These are phyloP conservation scores for Pichia paraexigua DNA, from an alignment of 805 yeast genomes.

Conservation along the genomic window DNA sequence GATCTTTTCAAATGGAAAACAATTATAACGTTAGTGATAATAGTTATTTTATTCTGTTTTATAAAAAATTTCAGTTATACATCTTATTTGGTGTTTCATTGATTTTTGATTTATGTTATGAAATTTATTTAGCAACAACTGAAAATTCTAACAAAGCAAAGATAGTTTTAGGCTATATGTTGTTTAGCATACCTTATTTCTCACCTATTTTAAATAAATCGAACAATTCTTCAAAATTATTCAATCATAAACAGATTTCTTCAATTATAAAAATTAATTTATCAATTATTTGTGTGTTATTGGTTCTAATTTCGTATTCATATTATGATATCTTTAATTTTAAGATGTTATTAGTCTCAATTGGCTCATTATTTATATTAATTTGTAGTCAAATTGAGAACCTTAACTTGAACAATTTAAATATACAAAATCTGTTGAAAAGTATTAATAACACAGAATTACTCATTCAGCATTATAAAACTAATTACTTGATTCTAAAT, in stretches of 20 bases:
- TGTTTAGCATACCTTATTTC: constrained; percentile 2
- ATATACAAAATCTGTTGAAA: constrained; percentile 7
- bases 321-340: constrained; percentile 18
- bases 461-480: constrained; percentile 18
- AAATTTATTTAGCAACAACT: background rate
- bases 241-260: background rate
- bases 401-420: constrained; percentile 6
- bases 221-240: background rate
- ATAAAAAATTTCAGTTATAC: constrained; percentile 7
- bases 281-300: background rate
- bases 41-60: background rate
- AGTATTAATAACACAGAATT: constrained; percentile 19
- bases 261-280: background rate
- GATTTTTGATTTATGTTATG: constrained; percentile 1
- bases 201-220: background rate
- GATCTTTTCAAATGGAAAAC: constrained; percentile 17
- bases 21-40: constrained; percentile 13
- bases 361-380: constrained; percentile 25
- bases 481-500: constrained; percentile 19
- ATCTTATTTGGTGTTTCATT: constrained; percentile 13
- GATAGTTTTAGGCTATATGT: constrained; percentile 4
- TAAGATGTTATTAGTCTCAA: constrained; percentile 24
- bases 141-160: background rate
- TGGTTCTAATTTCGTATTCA: constrained; percentile 9
- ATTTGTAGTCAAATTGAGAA: constrained; percentile 25